These are phyloP conservation scores for Bjerkandera adusta DNA, from an alignment of 1,284 basidiomycete genomes.

Conservation along the genomic window DNA sequence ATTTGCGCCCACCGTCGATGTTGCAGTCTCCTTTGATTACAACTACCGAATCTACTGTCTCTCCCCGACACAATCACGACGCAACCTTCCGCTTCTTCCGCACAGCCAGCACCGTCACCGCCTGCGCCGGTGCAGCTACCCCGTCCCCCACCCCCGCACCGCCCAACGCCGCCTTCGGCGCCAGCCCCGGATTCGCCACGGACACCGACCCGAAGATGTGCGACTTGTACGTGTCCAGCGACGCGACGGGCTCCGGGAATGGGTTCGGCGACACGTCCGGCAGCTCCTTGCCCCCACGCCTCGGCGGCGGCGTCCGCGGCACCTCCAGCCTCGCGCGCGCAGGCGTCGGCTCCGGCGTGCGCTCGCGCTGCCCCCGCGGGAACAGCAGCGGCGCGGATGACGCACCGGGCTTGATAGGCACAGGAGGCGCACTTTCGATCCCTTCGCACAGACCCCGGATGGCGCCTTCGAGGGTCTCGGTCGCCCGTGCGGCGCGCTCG, in stretches of 20 bases:
- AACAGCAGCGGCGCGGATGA: slow-evolving; percentile 21
- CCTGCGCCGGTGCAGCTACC: slow-evolving; percentile 21
- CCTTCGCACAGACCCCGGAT: slow-evolving; percentile 71
- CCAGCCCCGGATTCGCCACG: slow-evolving; percentile 45
- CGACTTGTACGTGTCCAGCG: slow-evolving; percentile 53
- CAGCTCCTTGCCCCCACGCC: slow-evolving; percentile 22
- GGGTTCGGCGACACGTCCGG: slow-evolving; percentile 61
- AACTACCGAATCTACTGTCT: no score
- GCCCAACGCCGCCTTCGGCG: slow-evolving; percentile 18
- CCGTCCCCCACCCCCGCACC: slow-evolving; percentile 13
- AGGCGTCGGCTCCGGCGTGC: slow-evolving; percentile 34
- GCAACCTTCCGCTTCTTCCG: slow-evolving; percentile 45
- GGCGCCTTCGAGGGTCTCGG: slow-evolving; percentile 64
- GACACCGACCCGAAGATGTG: slow-evolving; percentile 54
- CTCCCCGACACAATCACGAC: no score
- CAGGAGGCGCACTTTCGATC: slow-evolving; percentile 33
- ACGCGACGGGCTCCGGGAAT: slow-evolving; percentile 60
- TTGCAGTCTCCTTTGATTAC: no score
- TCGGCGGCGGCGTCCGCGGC: slow-evolving; percentile 46
- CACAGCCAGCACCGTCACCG: slow-evolving; percentile 56
- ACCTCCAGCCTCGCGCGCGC: slow-evolving; percentile 19
- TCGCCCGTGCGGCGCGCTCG: slow-evolving; percentile 64
- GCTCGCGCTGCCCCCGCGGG: slow-evolving; percentile 31
- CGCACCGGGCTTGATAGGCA: slow-evolving; percentile 15
- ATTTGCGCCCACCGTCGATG: no score